Base-by-base conservation (phyloP, 176 grass and related monocot genomes). In the Microstegium vimineum region DNA sequence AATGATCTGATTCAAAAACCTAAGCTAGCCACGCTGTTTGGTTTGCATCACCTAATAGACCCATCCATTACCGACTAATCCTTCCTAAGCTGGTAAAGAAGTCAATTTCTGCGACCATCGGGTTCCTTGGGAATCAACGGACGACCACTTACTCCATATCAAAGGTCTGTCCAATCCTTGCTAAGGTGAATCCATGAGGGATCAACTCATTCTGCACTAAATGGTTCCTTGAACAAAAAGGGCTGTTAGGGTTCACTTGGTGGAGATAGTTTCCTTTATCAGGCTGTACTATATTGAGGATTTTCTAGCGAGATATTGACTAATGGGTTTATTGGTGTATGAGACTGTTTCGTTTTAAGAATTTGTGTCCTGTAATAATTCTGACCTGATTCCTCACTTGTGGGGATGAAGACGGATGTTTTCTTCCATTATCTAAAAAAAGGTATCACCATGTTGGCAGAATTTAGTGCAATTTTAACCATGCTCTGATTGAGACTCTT, bases 401-500 rank as follows among this genome's bases (percentile, higher is more conserved):
- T 33, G 33, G 33, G 33, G 33, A 33, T 33, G 33, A 33, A 33
- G 33, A 2, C 16, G 5, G 47, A 51, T 51, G 17, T 51, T 51
- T 51, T 49, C 46, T 49, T 49, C 46, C 46, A 18, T 49, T 17
- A 49, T 6, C 4, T 17, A 49, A 49, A 49, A 27, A 20, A 10
- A 36, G 52, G 43, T 83, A 1, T 77, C 1, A 32, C 0, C 20
- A 17, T 63, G 17, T 71, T 81, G 38, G 11, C 43, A 41, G 27
- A 46, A 49, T 47, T 76, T 33, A 20, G 70, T 78, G 52, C 15
- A 66, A 67, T 82, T 82, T 73, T 34, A 51, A 49, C 25, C 61
- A 51, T 73, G 22, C 10, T 85, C 22, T 82, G 33, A 82, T 85
- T 82, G 41, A 62, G 5, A 80, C 75, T 62, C 11, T 52, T 77